Evolutionary conservation across 148 eudicot genomes (phyloP).

Genomic region (Fagopyrum homotropicum): DNA sequence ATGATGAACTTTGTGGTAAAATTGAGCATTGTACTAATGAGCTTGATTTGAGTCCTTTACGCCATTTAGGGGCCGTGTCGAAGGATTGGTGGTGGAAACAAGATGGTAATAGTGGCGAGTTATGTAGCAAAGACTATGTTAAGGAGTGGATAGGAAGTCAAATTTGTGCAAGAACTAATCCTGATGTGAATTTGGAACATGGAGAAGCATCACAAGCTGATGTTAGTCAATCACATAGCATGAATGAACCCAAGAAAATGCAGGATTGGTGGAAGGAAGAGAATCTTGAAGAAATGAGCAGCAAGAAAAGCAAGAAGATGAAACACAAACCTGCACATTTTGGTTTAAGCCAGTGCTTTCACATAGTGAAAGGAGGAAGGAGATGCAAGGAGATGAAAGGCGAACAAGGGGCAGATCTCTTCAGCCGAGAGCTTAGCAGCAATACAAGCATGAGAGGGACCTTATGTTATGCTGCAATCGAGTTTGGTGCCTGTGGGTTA

Average conservation of each 20-base stretch:
- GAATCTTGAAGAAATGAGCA: slow-evolving; percentile 59
- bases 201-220: slow-evolving; percentile 17
- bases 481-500: slow-evolving; percentile 61
- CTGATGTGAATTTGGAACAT: slow-evolving; percentile 11
- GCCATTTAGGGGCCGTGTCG: not conserved
- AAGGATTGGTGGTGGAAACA: slow-evolving; percentile 99
- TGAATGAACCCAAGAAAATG: slow-evolving; percentile 81
- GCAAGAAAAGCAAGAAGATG: slow-evolving; percentile 30
- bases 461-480: slow-evolving; percentile 88
- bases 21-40: slow-evolving; percentile 44
- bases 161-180: slow-evolving; percentile 27
- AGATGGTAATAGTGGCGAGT: slow-evolving; percentile 63
- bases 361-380: not conserved
- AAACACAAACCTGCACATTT: slow-evolving; percentile 37
- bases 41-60: slow-evolving; percentile 25
- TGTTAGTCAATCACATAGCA: no score
- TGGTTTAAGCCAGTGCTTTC: not conserved
- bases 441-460: slow-evolving; percentile 99
- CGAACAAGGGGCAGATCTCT: slow-evolving; percentile 54
- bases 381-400: slow-evolving; percentile 23
- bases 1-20: slow-evolving; percentile 17
- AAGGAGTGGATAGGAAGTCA: slow-evolving; percentile 97
- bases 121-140: slow-evolving; percentile 77
- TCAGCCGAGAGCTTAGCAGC: slow-evolving; percentile 90
- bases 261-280: slow-evolving; percentile 99